These are phyloP conservation scores for grape (Vitis vinifera) DNA, from an alignment of 164 flowering plant genomes.

Conservation along the genomic window ASM3070453v1 NC_081823.1:3439501-3440000, in stretches of 20 bases:
- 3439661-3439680: constrained; percentile 27
- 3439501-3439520: constrained; percentile 3
- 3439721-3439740: neutral
- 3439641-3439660: constrained; percentile 29
- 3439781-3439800: constrained; percentile 1
- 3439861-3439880: constrained; percentile 67
- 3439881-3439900: constrained; percentile 67
- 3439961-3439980: constrained; percentile 60
- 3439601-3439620: constrained; percentile 7
- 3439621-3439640: constrained; percentile 17
- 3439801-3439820: neutral
- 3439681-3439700: constrained; percentile 18
- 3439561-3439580: too few relatives aligned
- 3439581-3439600: too few relatives aligned
- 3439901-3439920: constrained; percentile 58
- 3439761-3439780: neutral
- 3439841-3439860: constrained; percentile 45
- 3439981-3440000: constrained; percentile 68
- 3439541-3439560: too few relatives aligned
- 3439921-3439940: constrained; percentile 61
- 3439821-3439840: constrained; percentile 42
- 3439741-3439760: neutral
- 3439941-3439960: constrained; percentile 44
- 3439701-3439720: constrained; percentile 2
- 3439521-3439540: neutral